Evolutionary conservation across 306 rosid species (phyloP).

Genomic region (Pterocarpus macrocarpus): DNA sequence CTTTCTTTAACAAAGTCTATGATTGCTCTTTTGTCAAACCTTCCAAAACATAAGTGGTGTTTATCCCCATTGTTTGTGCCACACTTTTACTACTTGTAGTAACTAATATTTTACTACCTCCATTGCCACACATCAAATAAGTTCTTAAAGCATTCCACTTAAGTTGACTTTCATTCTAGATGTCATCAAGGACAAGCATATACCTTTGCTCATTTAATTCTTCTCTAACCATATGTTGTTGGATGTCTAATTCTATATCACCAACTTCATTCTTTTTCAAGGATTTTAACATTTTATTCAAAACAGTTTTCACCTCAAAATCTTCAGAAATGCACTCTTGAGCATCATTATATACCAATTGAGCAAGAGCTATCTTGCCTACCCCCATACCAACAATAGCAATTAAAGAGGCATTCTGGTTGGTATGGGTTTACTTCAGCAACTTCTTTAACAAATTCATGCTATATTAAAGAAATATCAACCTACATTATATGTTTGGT

Average conservation of each 20-base stretch:
- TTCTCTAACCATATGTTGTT: background rate
- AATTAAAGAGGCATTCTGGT: background rate
- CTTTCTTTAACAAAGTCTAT: background rate
- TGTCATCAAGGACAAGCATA: constrained; percentile 21
- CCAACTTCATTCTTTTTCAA: background rate
- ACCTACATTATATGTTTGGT: too few relatives aligned
- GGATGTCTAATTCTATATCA: background rate
- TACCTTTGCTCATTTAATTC: too few relatives aligned
- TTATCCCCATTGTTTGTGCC: constrained; percentile 12
- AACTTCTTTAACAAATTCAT: background rate
- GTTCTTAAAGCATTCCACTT: constrained; percentile 9
- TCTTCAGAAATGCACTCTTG: background rate
- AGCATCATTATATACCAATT: background rate
- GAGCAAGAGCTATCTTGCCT: constrained; percentile 48
- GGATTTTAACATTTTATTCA: background rate
- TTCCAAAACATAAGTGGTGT: background rate
- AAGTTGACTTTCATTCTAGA: background rate
- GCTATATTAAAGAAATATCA: too few relatives aligned
- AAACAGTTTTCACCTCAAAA: background rate
- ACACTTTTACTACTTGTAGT: constrained; percentile 23
- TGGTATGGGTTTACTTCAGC: background rate
- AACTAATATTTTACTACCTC: constrained; percentile 8
- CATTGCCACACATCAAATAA: constrained; percentile 15
- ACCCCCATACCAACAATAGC: constrained; percentile 46
- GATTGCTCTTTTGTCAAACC: background rate